phyloP scores from a whole-genome alignment of 208 protist genomes.

The Leishmania mexicana region DNA sequence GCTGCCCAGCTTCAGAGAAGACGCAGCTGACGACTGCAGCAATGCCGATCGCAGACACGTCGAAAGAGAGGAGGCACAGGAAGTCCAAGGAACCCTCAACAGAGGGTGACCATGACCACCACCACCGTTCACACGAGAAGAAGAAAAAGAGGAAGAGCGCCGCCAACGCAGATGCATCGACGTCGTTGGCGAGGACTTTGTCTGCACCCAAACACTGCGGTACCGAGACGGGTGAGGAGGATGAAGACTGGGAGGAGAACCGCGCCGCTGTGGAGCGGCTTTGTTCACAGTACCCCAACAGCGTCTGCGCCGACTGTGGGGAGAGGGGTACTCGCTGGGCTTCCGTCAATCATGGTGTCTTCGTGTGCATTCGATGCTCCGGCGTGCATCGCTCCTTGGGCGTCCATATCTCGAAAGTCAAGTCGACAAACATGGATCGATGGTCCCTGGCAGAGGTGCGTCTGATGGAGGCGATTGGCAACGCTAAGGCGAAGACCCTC shows the following conservation, averaged over 20 bases:
- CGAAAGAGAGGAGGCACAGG: constrained; percentile 9
- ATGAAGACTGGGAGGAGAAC: constrained; percentile 77
- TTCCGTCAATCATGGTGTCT: constrained; percentile 89
- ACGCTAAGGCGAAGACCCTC: constrained; percentile 56
- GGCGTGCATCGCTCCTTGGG: constrained; percentile 94
- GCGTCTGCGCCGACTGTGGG: constrained; percentile 85
- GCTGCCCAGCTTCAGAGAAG: neutral
- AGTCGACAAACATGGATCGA: constrained; percentile 93
- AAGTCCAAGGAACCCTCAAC: constrained; percentile 9
- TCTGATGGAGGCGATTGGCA: constrained; percentile 80
- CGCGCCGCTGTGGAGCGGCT: constrained; percentile 61
- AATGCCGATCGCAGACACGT: neutral
- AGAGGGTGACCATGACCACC: neutral
- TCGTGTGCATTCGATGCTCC: constrained; percentile 93
- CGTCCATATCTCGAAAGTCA: constrained; percentile 93
- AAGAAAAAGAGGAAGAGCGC: constrained; percentile 1
- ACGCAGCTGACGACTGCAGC: constrained; percentile 1
- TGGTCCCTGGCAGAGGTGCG: constrained; percentile 66
- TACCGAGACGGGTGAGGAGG: constrained; percentile 14
- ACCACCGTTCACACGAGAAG: constrained; percentile 2
- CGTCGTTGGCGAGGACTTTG: too few species aligned
- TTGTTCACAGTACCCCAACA: constrained; percentile 64
- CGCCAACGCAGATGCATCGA: neutral
- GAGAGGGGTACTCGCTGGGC: constrained; percentile 87
- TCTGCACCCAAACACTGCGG: neutral